phyloP scores from a whole-genome alignment of 2,329 filamentous ascomycete species.

The Emergomyces orientalis region DNA sequence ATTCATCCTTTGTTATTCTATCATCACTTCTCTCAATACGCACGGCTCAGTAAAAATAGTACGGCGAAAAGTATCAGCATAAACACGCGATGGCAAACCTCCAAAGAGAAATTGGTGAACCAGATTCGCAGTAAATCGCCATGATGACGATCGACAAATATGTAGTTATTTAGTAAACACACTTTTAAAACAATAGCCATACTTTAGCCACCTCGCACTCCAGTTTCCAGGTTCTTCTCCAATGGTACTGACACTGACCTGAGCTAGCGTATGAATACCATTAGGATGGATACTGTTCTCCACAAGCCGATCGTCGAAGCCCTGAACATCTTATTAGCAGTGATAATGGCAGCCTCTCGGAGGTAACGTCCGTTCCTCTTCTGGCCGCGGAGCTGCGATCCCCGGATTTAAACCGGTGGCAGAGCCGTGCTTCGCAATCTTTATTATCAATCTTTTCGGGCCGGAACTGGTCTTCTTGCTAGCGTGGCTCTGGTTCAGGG shows the following conservation, averaged over 20 bases:
- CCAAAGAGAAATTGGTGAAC: too few relatives aligned
- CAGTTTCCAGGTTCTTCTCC: too few relatives aligned
- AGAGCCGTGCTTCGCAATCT: not conserved
- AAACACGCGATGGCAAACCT: not conserved
- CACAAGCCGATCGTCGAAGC: not conserved
- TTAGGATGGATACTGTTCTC: too few relatives aligned
- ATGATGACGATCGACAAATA: not conserved
- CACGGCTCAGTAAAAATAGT: not conserved
- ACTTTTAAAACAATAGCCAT: too few relatives aligned
- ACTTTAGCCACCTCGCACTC: too few relatives aligned
- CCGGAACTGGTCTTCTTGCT: not conserved
- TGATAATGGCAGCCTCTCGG: not conserved
- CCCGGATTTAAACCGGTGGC: not conserved
- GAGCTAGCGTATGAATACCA: too few relatives aligned
- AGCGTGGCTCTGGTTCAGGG: not conserved
- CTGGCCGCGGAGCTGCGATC: not conserved
- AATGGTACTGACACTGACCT: too few relatives aligned
- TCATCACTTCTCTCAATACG: not conserved
- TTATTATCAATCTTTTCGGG: not conserved
- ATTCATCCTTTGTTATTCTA: not conserved
- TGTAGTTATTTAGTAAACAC: too few relatives aligned
- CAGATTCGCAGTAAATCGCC: too few relatives aligned
- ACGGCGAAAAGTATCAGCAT: too few relatives aligned
- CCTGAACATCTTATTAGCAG: not conserved
- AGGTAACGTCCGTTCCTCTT: not conserved